Conservation (phyloP, 73 alveolate genomes). For the Paramecium primaurelia region DNA sequence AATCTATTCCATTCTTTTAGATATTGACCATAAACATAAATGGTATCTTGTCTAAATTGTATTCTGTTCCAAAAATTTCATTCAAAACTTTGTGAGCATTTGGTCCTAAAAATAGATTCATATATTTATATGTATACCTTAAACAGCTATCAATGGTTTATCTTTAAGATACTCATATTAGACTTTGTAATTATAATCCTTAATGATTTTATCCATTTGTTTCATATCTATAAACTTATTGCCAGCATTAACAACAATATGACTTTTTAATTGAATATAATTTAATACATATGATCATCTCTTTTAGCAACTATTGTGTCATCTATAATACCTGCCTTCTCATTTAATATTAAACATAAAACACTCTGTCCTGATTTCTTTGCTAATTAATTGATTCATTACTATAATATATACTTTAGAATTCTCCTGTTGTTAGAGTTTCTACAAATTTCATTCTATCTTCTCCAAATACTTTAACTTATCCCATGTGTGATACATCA, state of each 20-base stretch:
- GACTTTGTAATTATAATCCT: conserved; percentile 65
- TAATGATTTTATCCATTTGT: conserved; percentile 66
- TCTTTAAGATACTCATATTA: conserved; percentile 63
- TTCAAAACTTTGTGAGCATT: conserved; percentile 66
- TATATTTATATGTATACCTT: conserved; percentile 40
- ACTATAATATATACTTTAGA: conserved; percentile 33
- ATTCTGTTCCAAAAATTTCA: conserved; percentile 56
- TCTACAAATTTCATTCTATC: conserved; percentile 74
- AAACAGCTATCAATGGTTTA: conserved; percentile 58
- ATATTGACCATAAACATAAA: conserved; percentile 36
- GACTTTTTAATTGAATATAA: conserved; percentile 46
- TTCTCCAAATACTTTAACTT: conserved; percentile 72
- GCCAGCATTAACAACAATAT: conserved; percentile 92
- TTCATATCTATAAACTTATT: conserved; percentile 88
- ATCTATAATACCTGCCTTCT: conserved; percentile 89
- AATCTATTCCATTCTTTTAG: background rate
- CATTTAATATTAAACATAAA: conserved; percentile 82
- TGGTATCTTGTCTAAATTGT: background rate
- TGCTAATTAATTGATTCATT: conserved; percentile 35
- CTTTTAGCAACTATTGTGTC: conserved; percentile 79
- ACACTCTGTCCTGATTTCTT: conserved; percentile 73
- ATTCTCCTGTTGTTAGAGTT: conserved; percentile 73
- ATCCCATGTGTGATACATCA: conserved; percentile 93
- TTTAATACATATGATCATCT: conserved; percentile 17
- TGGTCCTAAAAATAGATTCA: conserved; percentile 75